Conservation (phyloP, 2,329 filamentous ascomycete genomes). For the Coniella vitis region DNA sequence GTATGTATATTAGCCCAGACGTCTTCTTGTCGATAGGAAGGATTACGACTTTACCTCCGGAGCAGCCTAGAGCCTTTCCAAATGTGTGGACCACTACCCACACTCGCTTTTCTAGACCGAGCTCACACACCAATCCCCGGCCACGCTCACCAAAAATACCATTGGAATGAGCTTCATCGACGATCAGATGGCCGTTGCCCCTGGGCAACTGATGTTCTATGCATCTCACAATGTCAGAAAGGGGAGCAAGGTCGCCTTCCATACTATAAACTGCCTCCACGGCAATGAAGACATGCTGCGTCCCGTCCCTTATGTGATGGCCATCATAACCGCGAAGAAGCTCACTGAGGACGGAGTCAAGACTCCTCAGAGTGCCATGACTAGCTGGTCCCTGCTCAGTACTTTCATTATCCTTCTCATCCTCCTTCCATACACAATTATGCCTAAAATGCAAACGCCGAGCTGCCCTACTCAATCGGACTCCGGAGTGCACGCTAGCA, state of each 20-base stretch:
- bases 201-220: conserved; percentile 49
- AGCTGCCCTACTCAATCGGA: conserved; percentile 55
- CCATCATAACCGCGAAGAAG: conserved; percentile 30
- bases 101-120: conserved; percentile 48
- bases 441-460: conserved; percentile 48
- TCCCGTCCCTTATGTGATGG: conserved; percentile 27
- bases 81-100: conserved; percentile 58
- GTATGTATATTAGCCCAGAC: no score
- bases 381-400: background rate
- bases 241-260: conserved; percentile 68
- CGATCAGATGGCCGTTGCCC: conserved; percentile 55
- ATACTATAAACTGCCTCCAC: conserved; percentile 74
- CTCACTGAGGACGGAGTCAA: conserved; percentile 24
- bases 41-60: conserved; percentile 46
- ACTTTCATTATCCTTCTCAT: background rate
- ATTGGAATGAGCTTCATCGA: conserved; percentile 64
- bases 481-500: conserved; percentile 72
- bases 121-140: conserved; percentile 49
- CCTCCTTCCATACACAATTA: conserved; percentile 32
- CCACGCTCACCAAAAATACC: conserved; percentile 52
- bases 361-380: conserved; percentile 5
- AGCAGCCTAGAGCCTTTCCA: conserved; percentile 60
- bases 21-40: background rate
- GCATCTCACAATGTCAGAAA: conserved; percentile 51
- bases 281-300: conserved; percentile 56